Evolutionary conservation across 2,329 filamentous ascomycete species (phyloP), one percentile per base, ranked within the genome.

Genomic region (Coniosporium uncinatum): DNA sequence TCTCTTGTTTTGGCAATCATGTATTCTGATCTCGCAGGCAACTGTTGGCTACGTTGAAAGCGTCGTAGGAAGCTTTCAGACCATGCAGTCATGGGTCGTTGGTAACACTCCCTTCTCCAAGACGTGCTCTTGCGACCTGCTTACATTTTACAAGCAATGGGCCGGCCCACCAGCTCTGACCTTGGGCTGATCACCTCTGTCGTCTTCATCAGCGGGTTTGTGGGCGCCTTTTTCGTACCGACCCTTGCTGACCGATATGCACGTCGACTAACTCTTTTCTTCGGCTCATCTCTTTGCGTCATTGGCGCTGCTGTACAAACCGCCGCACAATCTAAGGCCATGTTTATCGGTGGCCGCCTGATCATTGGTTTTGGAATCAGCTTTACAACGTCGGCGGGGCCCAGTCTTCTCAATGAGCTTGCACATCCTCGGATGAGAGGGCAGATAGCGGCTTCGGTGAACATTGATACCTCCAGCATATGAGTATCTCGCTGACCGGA

Each of bases 161-260:
- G n/a, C n/a, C n/a, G n/a, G n/a, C n/a, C n/a, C n/a, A n/a, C n/a
- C n/a, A n/a, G n/a, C n/a, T n/a, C n/a, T n/a, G n/a, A n/a, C n/a
- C n/a, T n/a, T n/a, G n/a, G n/a, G n/a, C n/a, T n/a, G n/a, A n/a
- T n/a, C n/a, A n/a, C n/a, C n/a, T n/a, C n/a, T n/a, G n/a, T n/a
- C n/a, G n/a, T 72, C n/a, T 78, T 69, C 49, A 73, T 79, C 37
- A 75, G 75, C 11, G 64, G 66, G 22, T 59, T 66, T 22, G 39
- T 78, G 5, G 69, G 66, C 17, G 63, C 64, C 1, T 50, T 76
- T 5, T 46, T 69, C 22, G 64, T 63, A 2, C 70, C 67, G 17
- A 46, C 64, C 3, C 53, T 68, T 32, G 57, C 66, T 1, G 71
- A 74, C 50, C 50, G 50, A 21, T 53, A 66, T 1, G 70, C 69